phyloP scores from a whole-genome alignment of 768 basidiomycete genomes.

The Tricholoma flavovirens region DNA sequence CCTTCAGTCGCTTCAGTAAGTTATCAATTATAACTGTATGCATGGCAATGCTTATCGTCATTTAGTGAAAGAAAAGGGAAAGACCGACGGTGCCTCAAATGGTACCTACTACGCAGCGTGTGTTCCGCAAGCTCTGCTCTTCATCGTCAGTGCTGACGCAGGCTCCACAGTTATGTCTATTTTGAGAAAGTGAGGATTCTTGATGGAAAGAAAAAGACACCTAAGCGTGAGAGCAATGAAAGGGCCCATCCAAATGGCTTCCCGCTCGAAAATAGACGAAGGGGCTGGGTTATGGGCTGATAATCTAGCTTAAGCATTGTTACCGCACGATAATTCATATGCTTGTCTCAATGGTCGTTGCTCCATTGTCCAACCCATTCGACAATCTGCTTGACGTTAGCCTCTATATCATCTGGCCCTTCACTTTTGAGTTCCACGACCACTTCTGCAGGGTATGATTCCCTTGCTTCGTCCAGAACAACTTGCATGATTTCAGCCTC shows the following conservation, averaged over 20 bases:
- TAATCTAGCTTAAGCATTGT: background rate
- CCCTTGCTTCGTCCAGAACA: constrained; percentile 81
- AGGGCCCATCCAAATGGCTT: constrained; percentile 20
- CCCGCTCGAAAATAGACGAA: constrained; percentile 22
- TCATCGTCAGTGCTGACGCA: background rate
- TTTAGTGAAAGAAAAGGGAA: constrained; percentile 37
- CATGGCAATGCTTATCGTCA: background rate
- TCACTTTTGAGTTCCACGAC: constrained; percentile 83
- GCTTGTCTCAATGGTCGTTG: constrained; percentile 26
- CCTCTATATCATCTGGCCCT: constrained; percentile 71
- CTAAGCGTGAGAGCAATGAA: constrained; percentile 33
- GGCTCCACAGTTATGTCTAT: constrained; percentile 33
- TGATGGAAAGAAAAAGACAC: constrained; percentile 43
- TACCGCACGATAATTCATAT: background rate
- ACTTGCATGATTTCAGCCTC: constrained; percentile 98
- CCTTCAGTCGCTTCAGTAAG: constrained; percentile 40
- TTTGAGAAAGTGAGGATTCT: constrained; percentile 43
- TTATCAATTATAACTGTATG: background rate
- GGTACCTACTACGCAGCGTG: constrained; percentile 43
- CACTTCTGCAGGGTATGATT: constrained; percentile 81
- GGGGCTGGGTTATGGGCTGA: constrained; percentile 13
- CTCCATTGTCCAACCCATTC: constrained; percentile 82
- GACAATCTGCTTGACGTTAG: constrained; percentile 83
- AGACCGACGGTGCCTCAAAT: constrained; percentile 35
- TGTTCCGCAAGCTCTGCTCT: constrained; percentile 13